These are phyloP conservation scores for Spironucleus salmonicida DNA, from an alignment of 208 protist genomes.

Conservation along the genomic window DNA sequence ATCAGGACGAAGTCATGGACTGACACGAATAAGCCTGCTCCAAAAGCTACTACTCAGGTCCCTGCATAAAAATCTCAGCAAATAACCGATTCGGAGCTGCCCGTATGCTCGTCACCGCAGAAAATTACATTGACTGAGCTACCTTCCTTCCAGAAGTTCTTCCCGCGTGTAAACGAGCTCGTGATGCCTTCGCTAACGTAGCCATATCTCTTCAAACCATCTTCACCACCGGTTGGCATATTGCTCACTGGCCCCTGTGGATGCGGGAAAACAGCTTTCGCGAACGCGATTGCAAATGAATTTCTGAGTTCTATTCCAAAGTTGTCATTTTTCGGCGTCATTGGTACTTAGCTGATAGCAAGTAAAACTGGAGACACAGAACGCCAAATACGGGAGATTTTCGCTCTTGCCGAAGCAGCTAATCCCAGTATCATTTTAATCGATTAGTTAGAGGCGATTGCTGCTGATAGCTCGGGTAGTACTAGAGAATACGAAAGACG, in stretches of 20 bases:
- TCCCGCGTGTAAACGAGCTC: too few relatives aligned
- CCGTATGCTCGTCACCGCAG: too few relatives aligned
- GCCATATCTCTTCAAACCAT: too few relatives aligned
- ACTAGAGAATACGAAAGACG: conserved; percentile 87
- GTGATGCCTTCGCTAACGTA: too few relatives aligned
- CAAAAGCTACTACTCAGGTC: too few relatives aligned
- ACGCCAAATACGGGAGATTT: conserved; percentile 78
- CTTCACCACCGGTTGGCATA: conserved; percentile 19
- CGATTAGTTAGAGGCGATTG: conserved; percentile 91
- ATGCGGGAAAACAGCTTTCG: conserved; percentile 41
- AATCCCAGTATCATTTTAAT: conserved; percentile 93
- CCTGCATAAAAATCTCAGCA: too few relatives aligned
- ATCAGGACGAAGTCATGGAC: too few relatives aligned
- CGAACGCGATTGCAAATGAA: conserved; percentile 37
- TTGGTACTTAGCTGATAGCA: conserved; percentile 78
- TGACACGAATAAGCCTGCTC: too few relatives aligned
- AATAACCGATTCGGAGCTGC: too few relatives aligned
- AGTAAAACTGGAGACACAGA: conserved; percentile 95
- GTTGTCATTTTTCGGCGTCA: conserved; percentile 64
- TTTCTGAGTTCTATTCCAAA: neutral
- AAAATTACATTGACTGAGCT: too few relatives aligned
- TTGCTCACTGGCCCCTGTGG: conserved; percentile 39
- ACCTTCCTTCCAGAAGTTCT: too few relatives aligned
- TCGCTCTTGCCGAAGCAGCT: conserved; percentile 48
- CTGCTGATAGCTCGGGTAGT: conserved; percentile 69